Conservation (phyloP, 1,139 yeast genomes). For the Trichomonascaceae sp. region DNA sequence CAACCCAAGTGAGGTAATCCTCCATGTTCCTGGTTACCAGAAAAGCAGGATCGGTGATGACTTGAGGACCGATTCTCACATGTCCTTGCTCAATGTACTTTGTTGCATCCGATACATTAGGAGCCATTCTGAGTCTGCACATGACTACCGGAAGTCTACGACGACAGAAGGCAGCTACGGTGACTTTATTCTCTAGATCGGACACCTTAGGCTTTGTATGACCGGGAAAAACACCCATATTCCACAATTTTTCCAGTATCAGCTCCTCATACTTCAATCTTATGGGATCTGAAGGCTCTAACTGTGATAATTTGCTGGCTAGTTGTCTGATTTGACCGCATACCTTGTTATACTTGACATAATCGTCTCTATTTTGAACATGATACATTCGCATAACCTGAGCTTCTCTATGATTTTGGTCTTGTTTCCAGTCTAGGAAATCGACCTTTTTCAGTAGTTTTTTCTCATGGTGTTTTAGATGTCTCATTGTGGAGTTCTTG, state of each 20-base stretch:
- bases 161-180: constrained; percentile 89
- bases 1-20: constrained; percentile 97
- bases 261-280: constrained; percentile 83
- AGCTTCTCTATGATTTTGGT: constrained; percentile 88
- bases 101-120: constrained; percentile 80
- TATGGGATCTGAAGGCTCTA: constrained; percentile 81
- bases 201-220: constrained; percentile 85
- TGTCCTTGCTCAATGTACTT: constrained; percentile 95
- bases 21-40: constrained; percentile 84
- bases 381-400: constrained; percentile 94
- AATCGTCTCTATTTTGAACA: constrained; percentile 90
- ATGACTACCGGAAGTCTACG: constrained; percentile 91
- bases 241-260: constrained; percentile 74
- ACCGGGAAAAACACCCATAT: constrained; percentile 67
- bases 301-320: constrained; percentile 75
- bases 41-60: constrained; percentile 92
- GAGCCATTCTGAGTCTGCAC: constrained; percentile 94
- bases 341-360: constrained; percentile 83
- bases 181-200: constrained; percentile 81
- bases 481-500: constrained; percentile 37
- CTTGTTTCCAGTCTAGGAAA: constrained; percentile 96
- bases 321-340: constrained; percentile 87
- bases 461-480: constrained; percentile 90
- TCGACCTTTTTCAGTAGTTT: constrained; percentile 93
- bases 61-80: constrained; percentile 93